Conservation (phyloP, 805 yeast genomes). For the Saccharomycopsis fibuligera region DNA sequence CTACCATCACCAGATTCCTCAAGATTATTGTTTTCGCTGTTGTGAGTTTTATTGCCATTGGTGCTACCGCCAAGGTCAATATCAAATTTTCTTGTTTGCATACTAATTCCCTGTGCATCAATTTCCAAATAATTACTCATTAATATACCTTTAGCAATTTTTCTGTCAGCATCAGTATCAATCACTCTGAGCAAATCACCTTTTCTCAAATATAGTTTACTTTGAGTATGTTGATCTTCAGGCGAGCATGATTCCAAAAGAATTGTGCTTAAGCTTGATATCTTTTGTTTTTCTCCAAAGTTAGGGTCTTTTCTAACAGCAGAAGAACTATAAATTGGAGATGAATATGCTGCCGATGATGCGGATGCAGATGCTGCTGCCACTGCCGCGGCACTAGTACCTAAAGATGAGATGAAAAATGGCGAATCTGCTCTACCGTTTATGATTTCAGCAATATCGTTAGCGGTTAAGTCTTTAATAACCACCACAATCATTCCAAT, state of each 20-base stretch:
- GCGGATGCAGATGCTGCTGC: too few relatives aligned
- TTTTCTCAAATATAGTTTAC: neutral
- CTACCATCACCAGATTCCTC: neutral
- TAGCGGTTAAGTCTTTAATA: neutral
- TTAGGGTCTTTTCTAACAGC: too few relatives aligned
- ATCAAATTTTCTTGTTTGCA: neutral
- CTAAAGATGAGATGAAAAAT: neutral
- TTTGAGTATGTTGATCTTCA: neutral
- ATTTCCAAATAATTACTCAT: neutral
- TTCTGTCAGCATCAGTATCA: neutral
- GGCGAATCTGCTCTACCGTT: neutral
- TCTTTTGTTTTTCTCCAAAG: too few relatives aligned
- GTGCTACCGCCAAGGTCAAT: too few relatives aligned
- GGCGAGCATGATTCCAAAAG: too few relatives aligned
- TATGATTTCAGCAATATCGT: neutral
- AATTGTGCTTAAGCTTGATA: too few relatives aligned
- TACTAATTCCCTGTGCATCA: neutral
- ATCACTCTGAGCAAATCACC: slow-evolving; percentile 3
- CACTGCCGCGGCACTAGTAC: neutral
- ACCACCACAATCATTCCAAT: slow-evolving; percentile 1
- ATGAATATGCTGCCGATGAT: too few relatives aligned
- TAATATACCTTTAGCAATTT: neutral
- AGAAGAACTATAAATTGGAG: too few relatives aligned
- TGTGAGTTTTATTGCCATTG: too few relatives aligned
- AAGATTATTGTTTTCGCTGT: neutral